Evolutionary conservation across 345 rosid genomes (phyloP).

Genomic region (Microcos paniculata): DNA sequence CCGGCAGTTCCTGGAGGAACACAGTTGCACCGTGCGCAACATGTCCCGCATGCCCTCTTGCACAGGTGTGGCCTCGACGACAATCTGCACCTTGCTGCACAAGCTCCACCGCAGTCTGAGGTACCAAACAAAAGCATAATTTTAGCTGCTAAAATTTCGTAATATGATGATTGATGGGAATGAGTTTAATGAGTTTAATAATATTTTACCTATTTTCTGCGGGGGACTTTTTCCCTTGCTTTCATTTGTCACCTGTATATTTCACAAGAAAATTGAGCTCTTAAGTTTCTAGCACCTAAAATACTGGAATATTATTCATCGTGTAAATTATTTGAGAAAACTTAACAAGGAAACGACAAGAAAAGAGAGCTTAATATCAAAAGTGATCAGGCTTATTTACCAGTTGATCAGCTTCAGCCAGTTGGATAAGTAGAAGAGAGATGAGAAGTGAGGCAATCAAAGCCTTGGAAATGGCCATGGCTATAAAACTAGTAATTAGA

Average conservation of each 20-base stretch:
- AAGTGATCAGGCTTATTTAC: slow-evolving; percentile 14
- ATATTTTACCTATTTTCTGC: slow-evolving; percentile 9
- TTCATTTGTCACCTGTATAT: slow-evolving; percentile 5
- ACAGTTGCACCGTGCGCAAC: slow-evolving; percentile 75
- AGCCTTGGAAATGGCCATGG: slow-evolving; percentile 46
- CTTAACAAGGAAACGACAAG: neutral
- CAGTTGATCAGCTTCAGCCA: slow-evolving; percentile 38
- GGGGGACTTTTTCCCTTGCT: neutral
- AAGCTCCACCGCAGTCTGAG: slow-evolving; percentile 62
- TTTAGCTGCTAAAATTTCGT: too few relatives aligned
- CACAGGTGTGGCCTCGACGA: slow-evolving; percentile 59
- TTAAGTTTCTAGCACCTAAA: neutral
- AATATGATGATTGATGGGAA: neutral
- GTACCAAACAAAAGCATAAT: neutral
- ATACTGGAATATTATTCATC: neutral
- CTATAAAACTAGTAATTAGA: neutral
- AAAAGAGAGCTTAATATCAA: neutral
- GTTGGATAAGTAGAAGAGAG: slow-evolving; percentile 49
- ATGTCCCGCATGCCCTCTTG: slow-evolving; percentile 75
- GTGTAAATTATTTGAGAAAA: neutral
- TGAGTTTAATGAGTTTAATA: neutral
- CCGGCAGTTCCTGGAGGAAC: slow-evolving; percentile 86
- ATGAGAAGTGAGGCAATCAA: slow-evolving; percentile 48
- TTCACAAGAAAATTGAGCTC: slow-evolving; percentile 1
- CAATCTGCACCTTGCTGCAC: slow-evolving; percentile 57